Evolutionary conservation across 2,329 filamentous ascomycete genomes (phyloP).

Genomic region (Alternaria atra): DNA sequence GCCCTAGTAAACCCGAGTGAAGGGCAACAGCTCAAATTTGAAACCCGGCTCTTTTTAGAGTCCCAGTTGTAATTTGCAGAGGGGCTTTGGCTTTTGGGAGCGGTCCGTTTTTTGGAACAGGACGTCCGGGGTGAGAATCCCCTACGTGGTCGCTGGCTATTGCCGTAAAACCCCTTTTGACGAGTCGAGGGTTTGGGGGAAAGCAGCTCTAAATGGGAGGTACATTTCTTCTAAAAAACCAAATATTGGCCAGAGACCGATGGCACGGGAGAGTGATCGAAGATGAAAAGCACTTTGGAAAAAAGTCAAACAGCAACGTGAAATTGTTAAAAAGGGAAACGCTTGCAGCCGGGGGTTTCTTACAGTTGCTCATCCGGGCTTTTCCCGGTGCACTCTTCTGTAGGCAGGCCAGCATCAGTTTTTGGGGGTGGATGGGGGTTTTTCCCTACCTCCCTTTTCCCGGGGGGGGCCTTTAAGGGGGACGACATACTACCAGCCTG

Average conservation of each 20-base stretch:
- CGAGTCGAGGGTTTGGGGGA: conserved; percentile 57
- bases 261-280: conserved; percentile 20
- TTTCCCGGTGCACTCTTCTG: conserved; percentile 41
- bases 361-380: conserved; percentile 17
- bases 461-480: conserved; percentile 9
- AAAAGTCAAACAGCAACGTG: conserved; percentile 20
- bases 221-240: neutral
- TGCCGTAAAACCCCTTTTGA: conserved; percentile 53
- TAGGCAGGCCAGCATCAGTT: conserved; percentile 52
- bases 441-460: conserved; percentile 45
- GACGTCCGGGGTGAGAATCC: conserved; percentile 52
- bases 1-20: conserved; percentile 54
- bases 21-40: conserved; percentile 56
- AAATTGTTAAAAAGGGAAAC: conserved; percentile 27
- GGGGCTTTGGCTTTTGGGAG: conserved; percentile 45
- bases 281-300: conserved; percentile 22
- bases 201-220: conserved; percentile 55
- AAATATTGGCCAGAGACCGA: conserved; percentile 11
- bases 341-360: conserved; percentile 19
- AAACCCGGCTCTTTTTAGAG: conserved; percentile 47
- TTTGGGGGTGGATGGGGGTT: conserved; percentile 46
- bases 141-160: conserved; percentile 38
- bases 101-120: conserved; percentile 50
- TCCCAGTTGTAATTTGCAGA: conserved; percentile 55
- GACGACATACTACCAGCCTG: conserved; percentile 26